phyloP scores from a whole-genome alignment of 2,329 filamentous ascomycete species.

The Stagonosporopsis vannaccii region DNA sequence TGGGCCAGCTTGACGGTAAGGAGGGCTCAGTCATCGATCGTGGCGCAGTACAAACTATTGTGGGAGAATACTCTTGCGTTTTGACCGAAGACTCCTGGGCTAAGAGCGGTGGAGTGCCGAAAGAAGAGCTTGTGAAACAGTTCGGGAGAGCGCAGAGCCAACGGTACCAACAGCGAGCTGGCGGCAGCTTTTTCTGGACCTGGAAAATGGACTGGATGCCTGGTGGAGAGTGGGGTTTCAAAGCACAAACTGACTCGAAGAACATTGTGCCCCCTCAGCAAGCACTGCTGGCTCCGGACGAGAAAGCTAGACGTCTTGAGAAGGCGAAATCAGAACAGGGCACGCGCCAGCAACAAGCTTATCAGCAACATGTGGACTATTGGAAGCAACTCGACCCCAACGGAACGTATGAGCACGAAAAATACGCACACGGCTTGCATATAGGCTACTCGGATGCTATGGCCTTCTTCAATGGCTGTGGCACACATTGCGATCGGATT shows the following conservation, averaged over 20 bases:
- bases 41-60: conserved; percentile 60
- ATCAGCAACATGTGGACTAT: conserved; percentile 57
- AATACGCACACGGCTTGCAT: conserved; percentile 64
- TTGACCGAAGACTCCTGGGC: conserved; percentile 60
- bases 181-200: conserved; percentile 67
- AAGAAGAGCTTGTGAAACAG: conserved; percentile 51
- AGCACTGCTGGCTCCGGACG: conserved; percentile 20
- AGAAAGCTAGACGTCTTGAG: conserved; percentile 40
- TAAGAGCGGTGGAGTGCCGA: conserved; percentile 44
- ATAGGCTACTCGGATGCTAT: conserved; percentile 63
- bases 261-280: conserved; percentile 51
- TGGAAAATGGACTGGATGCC: conserved; percentile 68
- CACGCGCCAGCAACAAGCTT: conserved; percentile 44
- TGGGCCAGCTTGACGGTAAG: conserved; percentile 56
- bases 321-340: conserved; percentile 52
- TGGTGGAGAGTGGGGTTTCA: conserved; percentile 69
- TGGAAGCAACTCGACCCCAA: conserved; percentile 58
- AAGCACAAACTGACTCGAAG: conserved; percentile 57
- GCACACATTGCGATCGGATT: conserved; percentile 57
- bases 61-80: conserved; percentile 67
- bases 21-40: conserved; percentile 58
- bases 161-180: conserved; percentile 58
- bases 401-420: conserved; percentile 60
- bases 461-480: conserved; percentile 57
- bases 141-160: conserved; percentile 60